Evolutionary conservation across 306 rosid genomes (phyloP), one percentile per base, ranked within the genome.

Genomic region (Vigna unguiculata): DNA sequence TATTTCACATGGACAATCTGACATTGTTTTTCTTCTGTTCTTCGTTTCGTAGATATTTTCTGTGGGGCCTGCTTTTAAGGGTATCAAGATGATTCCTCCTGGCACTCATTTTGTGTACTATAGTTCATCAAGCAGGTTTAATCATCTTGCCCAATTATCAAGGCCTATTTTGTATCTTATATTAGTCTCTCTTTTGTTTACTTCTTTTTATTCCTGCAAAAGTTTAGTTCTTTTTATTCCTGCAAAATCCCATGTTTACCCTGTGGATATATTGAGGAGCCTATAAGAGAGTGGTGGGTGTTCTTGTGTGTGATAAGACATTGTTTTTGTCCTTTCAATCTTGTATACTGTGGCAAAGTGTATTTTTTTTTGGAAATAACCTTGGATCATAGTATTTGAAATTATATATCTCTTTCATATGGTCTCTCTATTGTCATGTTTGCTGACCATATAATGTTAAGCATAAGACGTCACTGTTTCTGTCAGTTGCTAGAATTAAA

Each of bases 61-160:
- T 24, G 94, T 87, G 24, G 97, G 98, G 12, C 94, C 94, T 46
- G 76, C 83, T 76, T 94, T 94, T 64, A 94, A 90, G 89, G 98
- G 97, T 78, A 78, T 94, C 63, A 94, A 94, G 88, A 94, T 94
- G 97, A 87, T 94, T 75, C 97, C 97, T 78, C 91, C 98, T 1
- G 98, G 97, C 25, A 81, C 85, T 70, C 98, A 94, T 81, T 91
- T 94, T 80, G 90, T 94, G 57, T 91, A 85, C 76, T 94, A 91
- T 78, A 85, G 93, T 81, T 94, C 98, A 4, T 87, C 98, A 41
- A 87, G 74, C 94, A 91, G 98, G 98, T 93, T 77, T 52, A 28
- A 11, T 82, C 53, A 47, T 81, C 71, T 64, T 54, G 38, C 51
- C 30, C 36, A 12, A 47, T 47, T 54, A 54, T 72, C 46, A 49